Percentiles rank a stretch among this genome's conserved stretches.
Evolutionary conservation across 1,139 yeast genomes (phyloP).

Genomic region (Suhomyces bolitotheri): DNA sequence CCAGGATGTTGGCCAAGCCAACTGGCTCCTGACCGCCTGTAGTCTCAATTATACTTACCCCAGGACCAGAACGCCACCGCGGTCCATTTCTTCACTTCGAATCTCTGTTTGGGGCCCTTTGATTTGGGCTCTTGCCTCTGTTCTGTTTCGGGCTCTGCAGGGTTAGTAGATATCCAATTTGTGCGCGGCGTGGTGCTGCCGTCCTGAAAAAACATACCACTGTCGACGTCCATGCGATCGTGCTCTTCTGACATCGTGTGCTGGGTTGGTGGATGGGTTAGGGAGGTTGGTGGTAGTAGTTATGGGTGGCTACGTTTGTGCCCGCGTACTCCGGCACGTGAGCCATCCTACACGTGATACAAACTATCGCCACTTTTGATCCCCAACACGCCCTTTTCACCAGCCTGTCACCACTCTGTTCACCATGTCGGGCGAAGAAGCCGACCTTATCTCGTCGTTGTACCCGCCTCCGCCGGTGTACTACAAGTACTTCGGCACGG

Average conservation of each 20-base stretch:
- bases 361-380: too few relatives aligned
- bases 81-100: slow-evolving; percentile 74
- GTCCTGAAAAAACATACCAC: slow-evolving; percentile 28
- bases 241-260: slow-evolving; percentile 22
- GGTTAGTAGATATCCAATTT: slow-evolving; percentile 12
- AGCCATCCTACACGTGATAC: too few relatives aligned
- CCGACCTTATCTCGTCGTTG: slow-evolving; percentile 58
- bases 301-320: not conserved
- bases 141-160: slow-evolving; percentile 14
- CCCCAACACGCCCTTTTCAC: too few relatives aligned
- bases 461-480: slow-evolving; percentile 89
- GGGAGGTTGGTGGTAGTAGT: too few relatives aligned
- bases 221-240: slow-evolving; percentile 36
- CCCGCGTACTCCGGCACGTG: too few relatives aligned
- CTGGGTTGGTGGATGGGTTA: too few relatives aligned
- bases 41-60: slow-evolving; percentile 65
- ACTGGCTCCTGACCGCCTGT: not conserved
- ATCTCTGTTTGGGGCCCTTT: slow-evolving; percentile 34
- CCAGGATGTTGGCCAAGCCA: slow-evolving; percentile 27
- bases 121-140: slow-evolving; percentile 16
- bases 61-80: slow-evolving; percentile 99
- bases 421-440: slow-evolving; percentile 20
- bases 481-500: slow-evolving; percentile 64
- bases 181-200: too few relatives aligned
- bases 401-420: too few relatives aligned